Base-by-base conservation (phyloP, 768 basidiomycete genomes). In the Zangia roseola region DNA sequence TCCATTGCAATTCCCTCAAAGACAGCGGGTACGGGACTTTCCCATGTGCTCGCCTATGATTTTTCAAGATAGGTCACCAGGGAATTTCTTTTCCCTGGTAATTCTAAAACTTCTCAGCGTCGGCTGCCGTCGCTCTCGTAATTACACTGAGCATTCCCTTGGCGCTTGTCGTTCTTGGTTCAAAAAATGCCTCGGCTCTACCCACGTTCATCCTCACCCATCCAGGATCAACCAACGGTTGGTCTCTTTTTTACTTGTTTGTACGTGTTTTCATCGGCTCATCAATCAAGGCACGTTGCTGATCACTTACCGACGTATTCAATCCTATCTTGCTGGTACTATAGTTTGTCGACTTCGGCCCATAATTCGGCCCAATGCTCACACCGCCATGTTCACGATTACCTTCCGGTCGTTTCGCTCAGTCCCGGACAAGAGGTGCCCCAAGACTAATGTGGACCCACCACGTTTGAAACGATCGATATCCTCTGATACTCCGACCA, bases 211-310 rank as follows among this genome's bases (percentile, higher is more conserved):
- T 37, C 74, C 95, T 95, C 55, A 94, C 92, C 59, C 94, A 94
- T 6, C 91, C 92, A 6, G 93, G 92, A 67, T 95, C 93, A 58
- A 95, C 92, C 25, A 95, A 90, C 63, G 91, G 94, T 6, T n/a
- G 42, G 40, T 17, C n/a, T 12, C 19, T 50, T 36, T 17, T 40
- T 12, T 24, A 12, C 37, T 44, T 45, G 45, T 19, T 38, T 48
- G 40, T 48, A 31, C 17, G 25, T 34, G 33, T 43, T 14, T 7
- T 23, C 37, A 43, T 58, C 54, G 36, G 9, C 8, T 2, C 26
- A 28, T 28, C 31, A 16, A 31, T 31, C 31, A 31, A 31, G 31
- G 31, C 31, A 31, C 31, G 31, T 31, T 16, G 14, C 31, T 31
- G 14, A 31, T 31, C 14, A 31, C 24, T 20, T 31, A 45, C 40